Percentiles rank a stretch among this genome's conserved stretches.
Conservation (phyloP, 2,329 filamentous ascomycete species). For the Fusarium graminum region DNA sequence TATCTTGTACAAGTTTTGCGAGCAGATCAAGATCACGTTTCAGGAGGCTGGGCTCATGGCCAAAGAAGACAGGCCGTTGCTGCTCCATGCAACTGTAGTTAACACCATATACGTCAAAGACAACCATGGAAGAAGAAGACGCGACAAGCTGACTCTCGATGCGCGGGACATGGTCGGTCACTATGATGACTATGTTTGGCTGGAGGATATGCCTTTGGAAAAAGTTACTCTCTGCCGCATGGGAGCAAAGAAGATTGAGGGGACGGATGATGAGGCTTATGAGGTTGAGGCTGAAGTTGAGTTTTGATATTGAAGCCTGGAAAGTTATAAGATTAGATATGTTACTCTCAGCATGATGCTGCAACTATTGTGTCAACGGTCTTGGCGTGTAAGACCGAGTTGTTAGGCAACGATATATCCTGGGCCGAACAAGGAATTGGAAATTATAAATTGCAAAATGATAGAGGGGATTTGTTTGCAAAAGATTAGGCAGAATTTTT, state of each 20-base stretch:
- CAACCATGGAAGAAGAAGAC: constrained; percentile 39
- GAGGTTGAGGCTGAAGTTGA: constrained; percentile 65
- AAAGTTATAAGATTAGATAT: neutral
- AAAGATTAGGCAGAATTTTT: constrained; percentile 8
- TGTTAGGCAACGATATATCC: constrained; percentile 5
- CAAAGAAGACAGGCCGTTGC: constrained; percentile 71
- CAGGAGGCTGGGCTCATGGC: constrained; percentile 67
- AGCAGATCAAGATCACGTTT: constrained; percentile 67
- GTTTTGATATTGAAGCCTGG: constrained; percentile 50
- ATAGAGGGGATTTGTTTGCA: neutral
- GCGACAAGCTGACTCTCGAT: constrained; percentile 64
- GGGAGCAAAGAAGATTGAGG: constrained; percentile 78
- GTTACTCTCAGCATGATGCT: constrained; percentile 5
- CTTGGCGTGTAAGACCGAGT: constrained; percentile 5
- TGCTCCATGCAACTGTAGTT: constrained; percentile 86
- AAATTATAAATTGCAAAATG: neutral
- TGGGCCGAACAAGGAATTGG: neutral
- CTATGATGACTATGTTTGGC: constrained; percentile 78
- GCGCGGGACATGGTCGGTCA: constrained; percentile 67
- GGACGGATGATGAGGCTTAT: constrained; percentile 66
- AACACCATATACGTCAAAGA: constrained; percentile 83
- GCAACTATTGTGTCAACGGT: neutral
- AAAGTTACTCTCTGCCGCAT: constrained; percentile 85
- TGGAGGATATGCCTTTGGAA: constrained; percentile 74
- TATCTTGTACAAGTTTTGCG: constrained; percentile 68